Conservation (phyloP, 106 monocot genomes). For the Platanthera guangdongensis region DNA sequence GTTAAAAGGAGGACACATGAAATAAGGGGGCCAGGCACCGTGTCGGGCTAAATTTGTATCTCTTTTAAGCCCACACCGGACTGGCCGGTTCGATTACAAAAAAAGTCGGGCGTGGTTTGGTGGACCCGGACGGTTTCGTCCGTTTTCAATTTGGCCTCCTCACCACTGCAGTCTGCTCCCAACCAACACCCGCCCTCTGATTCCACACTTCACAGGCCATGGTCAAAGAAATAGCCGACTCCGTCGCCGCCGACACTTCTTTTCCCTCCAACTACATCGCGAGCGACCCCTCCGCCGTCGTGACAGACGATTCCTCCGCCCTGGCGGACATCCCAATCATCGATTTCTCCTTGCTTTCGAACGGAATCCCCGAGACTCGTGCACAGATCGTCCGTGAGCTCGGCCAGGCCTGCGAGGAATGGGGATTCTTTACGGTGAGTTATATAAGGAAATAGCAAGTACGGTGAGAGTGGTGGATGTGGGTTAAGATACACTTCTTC, state of each 20-base stretch:
- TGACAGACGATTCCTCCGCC: slow-evolving; percentile 13
- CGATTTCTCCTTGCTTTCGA: slow-evolving; percentile 40
- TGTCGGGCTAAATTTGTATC: too few relatives aligned
- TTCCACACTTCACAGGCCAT: neutral
- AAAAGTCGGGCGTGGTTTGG: too few relatives aligned
- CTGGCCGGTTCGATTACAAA: too few relatives aligned
- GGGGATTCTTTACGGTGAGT: slow-evolving; percentile 81
- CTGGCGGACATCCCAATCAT: slow-evolving; percentile 36
- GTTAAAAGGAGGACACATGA: too few relatives aligned
- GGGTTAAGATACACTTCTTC: neutral
- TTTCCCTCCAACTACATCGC: neutral
- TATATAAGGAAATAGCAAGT: neutral
- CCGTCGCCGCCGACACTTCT: neutral
- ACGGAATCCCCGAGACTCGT: slow-evolving; percentile 21
- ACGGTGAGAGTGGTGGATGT: neutral
- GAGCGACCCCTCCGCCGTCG: neutral
- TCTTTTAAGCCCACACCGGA: too few relatives aligned
- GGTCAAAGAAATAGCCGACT: neutral
- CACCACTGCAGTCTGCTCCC: neutral
- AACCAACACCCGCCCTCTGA: neutral
- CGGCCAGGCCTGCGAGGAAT: slow-evolving; percentile 44
- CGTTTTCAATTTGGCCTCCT: too few relatives aligned
- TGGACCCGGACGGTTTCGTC: too few relatives aligned
- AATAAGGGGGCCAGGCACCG: too few relatives aligned
- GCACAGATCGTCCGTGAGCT: slow-evolving; percentile 27